Evolutionary conservation across 768 basidiomycete species (phyloP).

Genomic region (Tricholoma hemisulphureum): DNA sequence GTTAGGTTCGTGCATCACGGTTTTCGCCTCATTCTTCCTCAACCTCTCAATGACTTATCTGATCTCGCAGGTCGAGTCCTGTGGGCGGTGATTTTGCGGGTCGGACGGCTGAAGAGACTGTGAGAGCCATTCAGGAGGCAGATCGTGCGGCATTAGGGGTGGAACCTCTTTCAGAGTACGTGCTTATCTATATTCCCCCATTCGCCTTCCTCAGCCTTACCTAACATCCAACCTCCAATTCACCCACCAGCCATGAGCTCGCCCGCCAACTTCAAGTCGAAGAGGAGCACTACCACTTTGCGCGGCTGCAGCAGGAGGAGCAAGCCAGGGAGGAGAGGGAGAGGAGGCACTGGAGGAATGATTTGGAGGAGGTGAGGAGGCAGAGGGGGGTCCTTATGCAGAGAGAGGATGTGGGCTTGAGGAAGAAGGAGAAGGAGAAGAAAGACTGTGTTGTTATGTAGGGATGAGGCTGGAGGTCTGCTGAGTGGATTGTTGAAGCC

Average conservation of each 20-base stretch:
- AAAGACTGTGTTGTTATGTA: neutral
- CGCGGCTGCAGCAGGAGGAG: neutral
- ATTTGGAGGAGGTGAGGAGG: neutral
- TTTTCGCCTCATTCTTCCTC: neutral
- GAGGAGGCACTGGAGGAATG: neutral
- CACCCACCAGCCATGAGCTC: constrained; percentile 51
- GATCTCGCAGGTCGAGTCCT: constrained; percentile 45
- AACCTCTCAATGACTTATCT: neutral
- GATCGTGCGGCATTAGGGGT: constrained; percentile 33
- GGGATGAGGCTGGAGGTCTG: neutral
- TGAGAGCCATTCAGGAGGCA: constrained; percentile 46
- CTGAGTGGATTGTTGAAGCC: neutral
- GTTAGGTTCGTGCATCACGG: constrained; percentile 18
- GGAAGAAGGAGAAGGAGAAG: neutral
- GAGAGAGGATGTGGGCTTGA: neutral
- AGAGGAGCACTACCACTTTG: constrained; percentile 54
- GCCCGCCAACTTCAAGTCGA: constrained; percentile 79
- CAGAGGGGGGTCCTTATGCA: neutral
- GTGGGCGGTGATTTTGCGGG: constrained; percentile 82
- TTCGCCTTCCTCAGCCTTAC: neutral
- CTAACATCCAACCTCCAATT: neutral
- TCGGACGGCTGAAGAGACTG: constrained; percentile 60
- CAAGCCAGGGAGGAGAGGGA: neutral
- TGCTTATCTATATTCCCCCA: too few species aligned
- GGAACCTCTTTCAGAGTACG: constrained; percentile 63